Conservation (phyloP, 805 yeast species). For the Grigorovia yakushimaensis region DNA sequence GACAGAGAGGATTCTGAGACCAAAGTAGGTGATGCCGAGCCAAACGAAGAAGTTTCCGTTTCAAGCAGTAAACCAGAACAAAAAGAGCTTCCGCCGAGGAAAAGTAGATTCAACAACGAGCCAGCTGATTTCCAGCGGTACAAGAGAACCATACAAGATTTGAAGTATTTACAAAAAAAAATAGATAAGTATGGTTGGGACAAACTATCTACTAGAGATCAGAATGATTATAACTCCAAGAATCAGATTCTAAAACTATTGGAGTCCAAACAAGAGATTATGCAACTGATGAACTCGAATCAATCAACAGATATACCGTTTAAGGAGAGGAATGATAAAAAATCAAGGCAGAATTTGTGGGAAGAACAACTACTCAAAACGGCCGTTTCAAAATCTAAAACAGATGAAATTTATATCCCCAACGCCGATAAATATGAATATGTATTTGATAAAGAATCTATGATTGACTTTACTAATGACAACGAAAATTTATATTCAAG, state of each 20-base stretch:
- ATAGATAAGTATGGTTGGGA: slow-evolving; percentile 46
- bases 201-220: slow-evolving; percentile 39
- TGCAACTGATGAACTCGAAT: slow-evolving; percentile 32
- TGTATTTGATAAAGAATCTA: slow-evolving; percentile 62
- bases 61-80: too few relatives aligned
- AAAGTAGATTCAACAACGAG: slow-evolving; percentile 7
- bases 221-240: slow-evolving; percentile 41
- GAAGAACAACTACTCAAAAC: slow-evolving; percentile 27
- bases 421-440: slow-evolving; percentile 48
- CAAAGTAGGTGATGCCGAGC: too few relatives aligned
- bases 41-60: too few relatives aligned
- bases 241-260: slow-evolving; percentile 38
- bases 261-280: slow-evolving; percentile 8
- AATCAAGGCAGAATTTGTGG: slow-evolving; percentile 28
- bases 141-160: slow-evolving; percentile 36
- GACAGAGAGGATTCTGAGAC: not conserved
- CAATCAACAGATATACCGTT: slow-evolving; percentile 1
- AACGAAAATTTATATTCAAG: slow-evolving; percentile 23
- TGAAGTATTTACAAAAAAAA: slow-evolving; percentile 40
- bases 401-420: slow-evolving; percentile 21
- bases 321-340: slow-evolving; percentile 13
- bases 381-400: slow-evolving; percentile 14
- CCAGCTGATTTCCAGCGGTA: slow-evolving; percentile 28
- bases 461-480: slow-evolving; percentile 45
- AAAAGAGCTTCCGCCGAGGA: too few relatives aligned